Evolutionary conservation across 768 basidiomycete species (phyloP), one percentile per base, ranked within the genome.

Genomic region (Arthromyces matolae): DNA sequence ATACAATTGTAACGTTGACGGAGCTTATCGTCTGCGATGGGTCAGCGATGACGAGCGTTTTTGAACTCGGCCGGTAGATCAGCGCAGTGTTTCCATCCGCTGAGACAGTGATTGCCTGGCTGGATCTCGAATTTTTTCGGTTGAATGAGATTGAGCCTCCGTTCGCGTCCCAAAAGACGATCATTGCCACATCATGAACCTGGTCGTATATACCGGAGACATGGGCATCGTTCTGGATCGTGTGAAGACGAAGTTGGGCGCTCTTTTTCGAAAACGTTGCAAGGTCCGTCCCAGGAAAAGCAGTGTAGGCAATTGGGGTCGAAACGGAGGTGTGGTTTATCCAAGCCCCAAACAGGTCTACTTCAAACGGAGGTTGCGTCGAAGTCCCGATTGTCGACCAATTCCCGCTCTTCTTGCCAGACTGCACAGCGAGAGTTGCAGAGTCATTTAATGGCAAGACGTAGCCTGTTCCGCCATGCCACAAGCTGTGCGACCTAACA

Each of bases 401-500:
- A 52, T 75, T 69, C 1, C 84, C 85, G 0, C 70, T 75, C 50
- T 75, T 73, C 31, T 69, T 51, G 3, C 77, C 79, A 3, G 75
- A 67, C 42, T 78, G 66, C 0, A 72, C 34, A 2, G 64, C 59
- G 19, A 76, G 45, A 4, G 65, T 61, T 3, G 73, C 58, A 8
- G 57, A 59, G 32, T 64, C 55, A 45, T 59, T 59, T n/a, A 54
- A 53, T 16, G 68, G 60, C 54, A 87, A 75, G 6, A 62, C 48
- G 56, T 87, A 88, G 2, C 86, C 86, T n/a, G 84, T 74, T 36
- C 71, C 66, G 34, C 72, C 81, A 56, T 88, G 85, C 80, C 82
- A 86, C 9, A 88, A 65, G 4, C 79, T 70, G 6, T 60, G 57
- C 3, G 62, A 60, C 19, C 48, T 50, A 36, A 13, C 49, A 41